Evolutionary conservation across 1,284 basidiomycete genomes (phyloP), one percentile per base, ranked within the genome.

Genomic region (Coniferiporia weirii): DNA sequence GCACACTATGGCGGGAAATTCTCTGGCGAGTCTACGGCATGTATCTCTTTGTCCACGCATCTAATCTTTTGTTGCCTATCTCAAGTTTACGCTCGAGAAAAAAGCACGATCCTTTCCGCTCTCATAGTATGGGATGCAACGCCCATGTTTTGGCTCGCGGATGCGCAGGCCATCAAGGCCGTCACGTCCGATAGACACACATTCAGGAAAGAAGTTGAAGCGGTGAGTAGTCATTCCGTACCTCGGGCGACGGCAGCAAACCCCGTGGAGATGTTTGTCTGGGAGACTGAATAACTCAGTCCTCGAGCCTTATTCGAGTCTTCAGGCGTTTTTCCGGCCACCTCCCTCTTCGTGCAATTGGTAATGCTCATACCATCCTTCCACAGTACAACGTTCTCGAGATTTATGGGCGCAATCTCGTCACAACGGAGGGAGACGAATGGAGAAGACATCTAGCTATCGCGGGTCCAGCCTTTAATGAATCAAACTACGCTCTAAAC

Each of bases 371-470:
- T 38, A 27, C 19, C 45, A 19, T 32, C 20, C 8, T 46, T 40
- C 20, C 19, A 15, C 38, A 54, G 57, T 60, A 56, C 27, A 40
- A 51, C 15, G 40, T 45, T 13, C 27, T 60, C 12, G 50, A 60
- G 10, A 60, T 66, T 34, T 66, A 64, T 49, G 67, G 67, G 27
- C 45, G 57, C 15, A 70, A 69, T 52, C 61, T 70, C 20, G 60
- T 71, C 22, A 63, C 62, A 5, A 68, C 66, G 4, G 68, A 70
- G 48, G 68, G 67, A 3, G 67, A 70, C 38, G 65, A 66, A 52
- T 69, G 68, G 66, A 50, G 66, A 17, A 58, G 65, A 44, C 70
- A 70, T 56, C 53, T 68, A 2, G 64, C 62, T 53, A 63, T 67
- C 22, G 61, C 66, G 44, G 57, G 49, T 3, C 63, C 64, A 10